Base-by-base conservation (phyloP, 129 eudicot species). In the Glebionis coronaria region DNA sequence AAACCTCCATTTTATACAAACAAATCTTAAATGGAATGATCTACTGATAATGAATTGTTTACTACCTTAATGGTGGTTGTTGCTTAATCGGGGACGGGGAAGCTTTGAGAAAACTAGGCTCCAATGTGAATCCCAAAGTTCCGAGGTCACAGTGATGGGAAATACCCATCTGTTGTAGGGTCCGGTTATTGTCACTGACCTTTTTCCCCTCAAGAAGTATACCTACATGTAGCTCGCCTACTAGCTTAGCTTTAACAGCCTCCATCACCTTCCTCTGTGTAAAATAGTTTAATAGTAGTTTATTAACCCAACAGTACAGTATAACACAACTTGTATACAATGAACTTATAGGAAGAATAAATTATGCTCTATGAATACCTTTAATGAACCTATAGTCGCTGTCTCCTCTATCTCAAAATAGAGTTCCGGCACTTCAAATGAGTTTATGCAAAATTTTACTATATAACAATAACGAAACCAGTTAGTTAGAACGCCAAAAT, bases 361-460 rank as follows among this genome's bases (percentile, higher is more conserved):
- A 35, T 35, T 35, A 35, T 35, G 31, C 0, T 51, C 46, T 49
- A 52, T 20, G 63, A 64, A 19, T 78, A 88, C 98, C 95, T 91
- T 91, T 42, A 91, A 81, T 45, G 98, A 83, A 73, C 91, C 96
- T 56, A 88, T 84, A 65, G 88, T 91, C 20, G 88, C 83, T 28
- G 81, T 88, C 73, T 91, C 96, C 19, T 91, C 89, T 65, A 88
- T 87, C 79, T 91, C 98, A 38, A 91, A 63, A 68, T 85, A 85
- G 44, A 91, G 84, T 76, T 85, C 98, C 0, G 95, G 98, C 69
- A 91, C 91, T 78, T 70, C 78, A 65, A 91, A 85, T 31, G 98
- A 88, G 71, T 91, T 88, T n/a, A 91, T 86, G 81, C 87, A 78
- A 31, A 91, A 76, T 73, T 84, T 84, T 81, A 91, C 98, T 91